Percentiles rank a stretch among this genome's conserved stretches.
phyloP scores from a whole-genome alignment of 805 yeast species.

The Maudiozyma saulgeensis region DNA sequence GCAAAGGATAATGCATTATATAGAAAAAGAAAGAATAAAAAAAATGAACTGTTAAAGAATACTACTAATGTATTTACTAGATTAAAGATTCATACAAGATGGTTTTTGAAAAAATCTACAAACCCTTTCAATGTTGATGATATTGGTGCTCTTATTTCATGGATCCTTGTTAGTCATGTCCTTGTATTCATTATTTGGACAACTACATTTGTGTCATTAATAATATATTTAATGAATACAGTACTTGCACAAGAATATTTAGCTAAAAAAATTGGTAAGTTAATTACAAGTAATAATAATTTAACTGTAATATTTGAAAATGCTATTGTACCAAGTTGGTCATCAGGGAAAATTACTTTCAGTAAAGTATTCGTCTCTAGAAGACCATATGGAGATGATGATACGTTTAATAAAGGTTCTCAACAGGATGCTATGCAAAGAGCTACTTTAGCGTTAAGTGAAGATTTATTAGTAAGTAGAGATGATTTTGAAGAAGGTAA shows the following conservation, averaged over 20 bases:
- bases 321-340: constrained; percentile 93
- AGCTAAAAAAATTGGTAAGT: constrained; percentile 71
- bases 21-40: constrained; percentile 9
- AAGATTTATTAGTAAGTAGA: constrained; percentile 24
- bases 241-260: constrained; percentile 58
- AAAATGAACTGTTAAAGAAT: constrained; percentile 29
- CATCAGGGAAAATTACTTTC: constrained; percentile 74
- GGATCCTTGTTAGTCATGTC: constrained; percentile 85
- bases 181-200: constrained; percentile 75
- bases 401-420: constrained; percentile 53
- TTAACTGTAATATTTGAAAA: constrained; percentile 80
- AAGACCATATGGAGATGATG: constrained; percentile 49
- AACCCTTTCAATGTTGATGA: constrained; percentile 91
- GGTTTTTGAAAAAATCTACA: constrained; percentile 66
- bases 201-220: constrained; percentile 79
- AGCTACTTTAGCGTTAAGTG: constrained; percentile 32
- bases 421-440: constrained; percentile 62
- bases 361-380: constrained; percentile 78
- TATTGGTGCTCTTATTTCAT: constrained; percentile 78
- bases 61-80: constrained; percentile 33
- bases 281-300: constrained; percentile 74
- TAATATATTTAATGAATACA: constrained; percentile 61
- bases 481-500: constrained; percentile 73
- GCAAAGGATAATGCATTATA: not conserved
- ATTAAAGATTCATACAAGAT: constrained; percentile 47